Percentiles rank a stretch among this genome's conserved stretches.
Evolutionary conservation across 202 grass and related monocot species (phyloP).

Genomic region (Setaria viridis): DNA sequence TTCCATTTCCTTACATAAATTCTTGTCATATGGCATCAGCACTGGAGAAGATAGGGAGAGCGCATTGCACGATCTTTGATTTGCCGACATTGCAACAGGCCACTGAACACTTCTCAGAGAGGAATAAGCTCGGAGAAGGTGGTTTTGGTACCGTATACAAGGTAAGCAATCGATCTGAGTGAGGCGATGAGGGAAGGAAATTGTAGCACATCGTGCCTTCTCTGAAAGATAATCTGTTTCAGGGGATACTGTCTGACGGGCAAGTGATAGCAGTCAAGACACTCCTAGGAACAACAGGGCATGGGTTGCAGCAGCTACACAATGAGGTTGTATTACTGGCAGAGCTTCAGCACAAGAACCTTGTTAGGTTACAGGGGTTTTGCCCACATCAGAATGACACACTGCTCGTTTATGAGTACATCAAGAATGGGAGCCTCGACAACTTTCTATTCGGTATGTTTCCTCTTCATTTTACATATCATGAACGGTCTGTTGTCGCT

Average conservation of each 20-base stretch:
- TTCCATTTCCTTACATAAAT: conserved; percentile 4
- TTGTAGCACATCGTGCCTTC: neutral
- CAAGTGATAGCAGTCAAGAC: conserved; percentile 74
- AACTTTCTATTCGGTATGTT: conserved; percentile 57
- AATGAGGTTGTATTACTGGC: conserved; percentile 59
- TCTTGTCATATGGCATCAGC: conserved; percentile 31
- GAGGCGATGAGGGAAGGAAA: neutral
- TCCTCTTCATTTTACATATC: neutral
- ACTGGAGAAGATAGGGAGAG: conserved; percentile 42
- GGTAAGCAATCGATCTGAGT: conserved; percentile 15
- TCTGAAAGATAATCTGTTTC: neutral
- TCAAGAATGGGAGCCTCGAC: conserved; percentile 62
- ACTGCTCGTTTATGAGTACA: conserved; percentile 62
- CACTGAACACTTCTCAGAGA: conserved; percentile 55
- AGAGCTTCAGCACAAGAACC: conserved; percentile 72
- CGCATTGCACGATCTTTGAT: conserved; percentile 56
- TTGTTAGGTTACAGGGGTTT: conserved; percentile 59
- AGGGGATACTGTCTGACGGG: conserved; percentile 55
- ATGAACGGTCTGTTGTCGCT: too few relatives aligned
- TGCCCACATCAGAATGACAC: conserved; percentile 50
- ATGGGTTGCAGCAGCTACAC: conserved; percentile 44
- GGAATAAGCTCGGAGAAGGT: conserved; percentile 67
- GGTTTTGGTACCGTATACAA: conserved; percentile 71
- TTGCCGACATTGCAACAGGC: conserved; percentile 53
- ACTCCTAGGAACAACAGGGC: conserved; percentile 28